Evolutionary conservation across 768 basidiomycete genomes (phyloP).

Genomic region (Chlorophyllum brunneum): DNA sequence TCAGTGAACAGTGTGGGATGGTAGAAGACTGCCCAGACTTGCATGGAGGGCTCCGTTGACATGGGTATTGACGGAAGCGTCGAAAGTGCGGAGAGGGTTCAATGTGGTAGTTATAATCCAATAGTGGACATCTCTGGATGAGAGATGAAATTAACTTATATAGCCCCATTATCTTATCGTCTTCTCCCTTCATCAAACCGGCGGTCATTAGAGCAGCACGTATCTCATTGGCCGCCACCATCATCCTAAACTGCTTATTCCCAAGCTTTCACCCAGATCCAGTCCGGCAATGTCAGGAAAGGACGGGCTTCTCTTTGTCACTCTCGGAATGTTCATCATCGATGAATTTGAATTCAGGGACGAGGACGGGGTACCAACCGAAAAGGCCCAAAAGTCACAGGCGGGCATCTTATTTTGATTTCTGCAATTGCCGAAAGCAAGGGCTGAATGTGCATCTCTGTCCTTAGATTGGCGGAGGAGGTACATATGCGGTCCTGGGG

Average conservation of each 20-base stretch:
- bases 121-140: slow-evolving; percentile 6
- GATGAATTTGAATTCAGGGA: slow-evolving; percentile 71
- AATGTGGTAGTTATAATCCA: neutral
- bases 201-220: too few relatives aligned
- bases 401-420: slow-evolving; percentile 27
- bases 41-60: slow-evolving; percentile 26
- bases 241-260: too few relatives aligned
- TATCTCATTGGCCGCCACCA: too few relatives aligned
- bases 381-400: slow-evolving; percentile 44
- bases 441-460: slow-evolving; percentile 4
- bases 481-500: slow-evolving; percentile 77
- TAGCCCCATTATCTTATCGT: neutral
- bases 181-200: neutral
- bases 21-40: slow-evolving; percentile 43
- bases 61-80: neutral
- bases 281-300: slow-evolving; percentile 16
- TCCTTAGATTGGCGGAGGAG: slow-evolving; percentile 83
- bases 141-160: neutral
- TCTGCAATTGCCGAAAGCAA: neutral
- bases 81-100: neutral
- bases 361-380: slow-evolving; percentile 49
- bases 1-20: slow-evolving; percentile 36
- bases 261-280: too few relatives aligned
- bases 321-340: slow-evolving; percentile 90
- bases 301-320: slow-evolving; percentile 39